Percentiles rank a stretch among this genome's conserved stretches.
These are phyloP conservation scores for Starmerella roubikii DNA, from an alignment of 805 yeast species.

Conservation along the genomic window DNA sequence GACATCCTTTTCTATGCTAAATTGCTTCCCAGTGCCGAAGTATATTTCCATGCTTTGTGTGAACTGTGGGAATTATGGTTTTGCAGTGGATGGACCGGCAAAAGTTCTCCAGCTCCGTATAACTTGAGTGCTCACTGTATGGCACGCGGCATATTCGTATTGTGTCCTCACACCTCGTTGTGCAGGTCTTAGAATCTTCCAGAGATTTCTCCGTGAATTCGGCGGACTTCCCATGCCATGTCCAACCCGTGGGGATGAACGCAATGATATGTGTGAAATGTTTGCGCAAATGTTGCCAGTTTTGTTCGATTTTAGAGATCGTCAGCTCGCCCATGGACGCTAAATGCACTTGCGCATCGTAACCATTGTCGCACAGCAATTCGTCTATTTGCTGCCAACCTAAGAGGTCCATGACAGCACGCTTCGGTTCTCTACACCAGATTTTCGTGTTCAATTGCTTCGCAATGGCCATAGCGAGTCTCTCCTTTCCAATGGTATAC, in stretches of 20 bases:
- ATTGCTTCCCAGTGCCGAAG: constrained; percentile 14
- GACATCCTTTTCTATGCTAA: no score
- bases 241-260: constrained; percentile 86
- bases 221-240: constrained; percentile 31
- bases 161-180: constrained; percentile 21
- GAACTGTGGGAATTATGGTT: constrained; percentile 67
- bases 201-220: constrained; percentile 11
- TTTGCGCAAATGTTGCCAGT: constrained; percentile 35
- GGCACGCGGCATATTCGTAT: constrained; percentile 54
- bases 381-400: constrained; percentile 32
- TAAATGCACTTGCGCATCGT: constrained; percentile 49
- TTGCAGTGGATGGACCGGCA: constrained; percentile 38
- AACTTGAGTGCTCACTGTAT: constrained; percentile 90
- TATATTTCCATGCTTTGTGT: constrained; percentile 17
- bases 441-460: constrained; percentile 25
- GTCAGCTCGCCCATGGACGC: constrained; percentile 49
- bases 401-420: constrained; percentile 34
- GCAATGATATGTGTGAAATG: constrained; percentile 54
- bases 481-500: constrained; percentile 86
- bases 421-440: constrained; percentile 36
- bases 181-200: constrained; percentile 12
- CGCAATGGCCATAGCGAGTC: constrained; percentile 46
- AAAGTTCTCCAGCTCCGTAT: constrained; percentile 60
- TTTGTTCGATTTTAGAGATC: constrained; percentile 31
- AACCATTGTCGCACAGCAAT: constrained; percentile 34